Evolutionary conservation across 345 rosid genomes (phyloP), one percentile per base, ranked within the genome.

Genomic region (Kernera saxatilis): DNA sequence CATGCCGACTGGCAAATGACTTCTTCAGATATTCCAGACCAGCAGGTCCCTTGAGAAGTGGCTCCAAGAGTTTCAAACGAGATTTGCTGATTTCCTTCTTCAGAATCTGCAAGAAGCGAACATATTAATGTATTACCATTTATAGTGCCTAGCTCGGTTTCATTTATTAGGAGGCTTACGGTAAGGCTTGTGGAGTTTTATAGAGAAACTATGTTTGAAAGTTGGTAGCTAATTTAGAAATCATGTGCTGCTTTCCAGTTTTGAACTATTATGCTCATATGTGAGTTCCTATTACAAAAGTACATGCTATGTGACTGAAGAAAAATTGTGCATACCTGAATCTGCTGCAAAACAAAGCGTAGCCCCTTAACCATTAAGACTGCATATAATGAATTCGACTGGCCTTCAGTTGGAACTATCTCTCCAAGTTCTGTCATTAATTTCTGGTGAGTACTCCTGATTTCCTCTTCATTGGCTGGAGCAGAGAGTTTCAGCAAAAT

Each of bases 31-130:
- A 93, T 60, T 91, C 98, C 35, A 86, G 70, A 69, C 91, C 96
- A 69, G 92, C 87, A 56, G 94, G 91, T 25, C 98, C 98, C 80
- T 83, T 93, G 60, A 93, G 64, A 71, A 89, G 73, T 33, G 97
- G 91, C 80, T 87, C 91, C 90, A 91, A 82, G 40, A 89, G 75
- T 68, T 78, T 85, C 74, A 91, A 74, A 36, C 89, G 98, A 39
- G 96, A 86, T 78, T 79, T 84, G 81, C 92, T 86, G 37, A 93
- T 89, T 81, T 89, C 96, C 53, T 64, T 80, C 76, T 86, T 89
- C 19, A 93, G 79, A 68, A 71, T 82, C 98, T 93, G 78, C 60
- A 21, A 15, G 36, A 67, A 15, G 50, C 59, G 39, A n/a, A 40
- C 50, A 25, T 6, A 32, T n/a, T 23, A 65, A 53, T 8, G 62